phyloP scores from a whole-genome alignment of 768 basidiomycete species.

The Mycena pura region DNA sequence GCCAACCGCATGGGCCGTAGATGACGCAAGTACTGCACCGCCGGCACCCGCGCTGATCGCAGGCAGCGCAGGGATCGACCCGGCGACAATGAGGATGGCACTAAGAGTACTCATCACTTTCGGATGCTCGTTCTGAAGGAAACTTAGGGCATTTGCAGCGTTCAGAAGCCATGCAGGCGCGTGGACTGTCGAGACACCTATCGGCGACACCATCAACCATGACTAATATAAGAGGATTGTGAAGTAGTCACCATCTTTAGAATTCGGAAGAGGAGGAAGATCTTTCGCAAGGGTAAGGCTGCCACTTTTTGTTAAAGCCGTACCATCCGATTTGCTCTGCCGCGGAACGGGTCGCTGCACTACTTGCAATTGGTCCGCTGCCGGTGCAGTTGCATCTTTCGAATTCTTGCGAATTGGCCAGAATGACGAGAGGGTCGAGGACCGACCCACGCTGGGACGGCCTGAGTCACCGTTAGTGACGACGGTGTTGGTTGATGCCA shows the following conservation, averaged over 20 bases:
- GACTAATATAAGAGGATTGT: background rate
- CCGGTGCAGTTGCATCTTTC: conserved; percentile 44
- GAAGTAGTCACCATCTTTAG: conserved; percentile 24
- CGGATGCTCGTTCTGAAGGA: conserved; percentile 76
- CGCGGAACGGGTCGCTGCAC: conserved; percentile 37
- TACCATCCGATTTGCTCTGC: conserved; percentile 35
- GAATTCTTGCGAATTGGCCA: conserved; percentile 40
- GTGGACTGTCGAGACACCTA: conserved; percentile 52
- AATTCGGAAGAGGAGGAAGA: conserved; percentile 16
- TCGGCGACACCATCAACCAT: conserved; percentile 1
- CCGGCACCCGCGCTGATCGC: conserved; percentile 73
- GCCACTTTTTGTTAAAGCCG: conserved; percentile 16
- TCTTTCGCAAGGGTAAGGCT: conserved; percentile 15
- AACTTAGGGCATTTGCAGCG: conserved; percentile 77
- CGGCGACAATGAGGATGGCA: conserved; percentile 81
- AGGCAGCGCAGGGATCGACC: conserved; percentile 75
- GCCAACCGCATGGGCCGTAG: conserved; percentile 79
- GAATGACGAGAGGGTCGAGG: conserved; percentile 40
- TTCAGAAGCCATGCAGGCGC: conserved; percentile 81
- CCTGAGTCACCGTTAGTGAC: no score
- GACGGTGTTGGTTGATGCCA: background rate
- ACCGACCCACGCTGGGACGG: conserved; percentile 27
- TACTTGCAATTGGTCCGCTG: conserved; percentile 30
- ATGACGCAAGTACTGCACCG: conserved; percentile 74
- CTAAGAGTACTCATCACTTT: conserved; percentile 76